Evolutionary conservation across 2,329 filamentous ascomycete species (phyloP), one percentile per base, ranked within the genome.

Genomic region (Clarireedia hainanense): DNA sequence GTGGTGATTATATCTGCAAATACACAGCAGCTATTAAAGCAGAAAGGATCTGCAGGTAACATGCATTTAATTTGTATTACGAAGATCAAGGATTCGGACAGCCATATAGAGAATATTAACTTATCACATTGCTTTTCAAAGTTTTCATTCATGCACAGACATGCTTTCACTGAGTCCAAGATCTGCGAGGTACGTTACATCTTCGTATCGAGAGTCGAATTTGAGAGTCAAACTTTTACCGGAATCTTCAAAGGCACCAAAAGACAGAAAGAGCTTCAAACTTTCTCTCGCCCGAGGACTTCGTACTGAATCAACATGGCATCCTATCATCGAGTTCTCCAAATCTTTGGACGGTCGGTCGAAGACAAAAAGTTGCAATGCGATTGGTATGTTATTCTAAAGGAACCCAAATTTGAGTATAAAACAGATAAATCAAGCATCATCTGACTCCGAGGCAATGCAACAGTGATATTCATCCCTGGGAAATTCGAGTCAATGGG

Each of bases 261-360:
- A 12, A 34, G 30, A 34, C 30, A 34, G 9, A 34, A 34, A 47
- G 14, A 47, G 27, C 39, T 42, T 17, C 39, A 42, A 42, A n/a
- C 39, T 42, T 23, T 47, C 40, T 51, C 17, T 48, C 4, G 4
- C 36, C 3, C 4, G 40, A 12, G 42, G 42, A 4, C 20, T 45
- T 39, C 15, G 14, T 36, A 47, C n/a, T 50, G 50, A 58, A 36
- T 14, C 20, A 52, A 48, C 9, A 70, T 69, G 67, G 63, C 68
- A 26, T 70, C 69, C 9, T 70, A 70, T 51, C 68, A 70, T 50
- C 66, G 67, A 24, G 59, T 70, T 6, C 60, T 70, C 7, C 60
- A 68, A 49, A 63, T 66, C 5, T 69, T 69, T 53, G 68, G 64
- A 12, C 60, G 68, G 37, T 67, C 65, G n/a, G 59, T 69, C 15